These are phyloP conservation scores for Silene coronaria DNA, from an alignment of 179 eudicot genomes.

Conservation along the genomic window DNA sequence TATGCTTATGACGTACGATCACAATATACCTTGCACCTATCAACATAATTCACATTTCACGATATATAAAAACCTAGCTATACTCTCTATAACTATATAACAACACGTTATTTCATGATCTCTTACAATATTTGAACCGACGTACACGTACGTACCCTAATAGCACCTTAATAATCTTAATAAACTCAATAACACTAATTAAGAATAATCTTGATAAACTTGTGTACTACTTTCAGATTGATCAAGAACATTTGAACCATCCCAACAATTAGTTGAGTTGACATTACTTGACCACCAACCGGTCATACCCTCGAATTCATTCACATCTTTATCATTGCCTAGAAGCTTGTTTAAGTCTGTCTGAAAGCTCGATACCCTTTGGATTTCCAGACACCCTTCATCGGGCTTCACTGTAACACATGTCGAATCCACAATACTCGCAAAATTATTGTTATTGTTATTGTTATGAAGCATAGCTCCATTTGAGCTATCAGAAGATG, in stretches of 20 bases:
- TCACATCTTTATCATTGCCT: slow-evolving; percentile 12
- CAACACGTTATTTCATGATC: slow-evolving; percentile 1
- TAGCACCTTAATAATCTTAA: not conserved
- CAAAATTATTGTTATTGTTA: not conserved
- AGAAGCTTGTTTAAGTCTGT: slow-evolving; percentile 50
- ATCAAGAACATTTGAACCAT: slow-evolving; percentile 23
- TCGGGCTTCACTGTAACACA: slow-evolving; percentile 11
- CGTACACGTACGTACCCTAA: slow-evolving; percentile 11
- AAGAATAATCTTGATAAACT: slow-evolving; percentile 31
- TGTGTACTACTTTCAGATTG: slow-evolving; percentile 21
- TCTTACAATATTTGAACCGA: slow-evolving; percentile 1
- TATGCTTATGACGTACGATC: not conserved
- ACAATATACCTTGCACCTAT: not conserved
- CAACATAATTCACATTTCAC: slow-evolving; percentile 15
- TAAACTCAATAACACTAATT: not conserved
- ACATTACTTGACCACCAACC: slow-evolving; percentile 32
- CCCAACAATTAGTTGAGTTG: slow-evolving; percentile 23
- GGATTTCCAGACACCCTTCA: slow-evolving; percentile 21
- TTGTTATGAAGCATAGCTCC: not conserved
- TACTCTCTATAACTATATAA: not conserved
- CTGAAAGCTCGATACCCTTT: slow-evolving; percentile 34
- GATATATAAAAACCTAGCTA: not conserved
- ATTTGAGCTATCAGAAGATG: slow-evolving; percentile 29
- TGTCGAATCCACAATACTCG: not conserved
- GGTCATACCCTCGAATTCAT: slow-evolving; percentile 27